Percentiles rank a stretch among this genome's conserved stretches.
Conservation (phyloP, 495 filamentous ascomycete genomes). For the Glutinoglossum americanum region DNA sequence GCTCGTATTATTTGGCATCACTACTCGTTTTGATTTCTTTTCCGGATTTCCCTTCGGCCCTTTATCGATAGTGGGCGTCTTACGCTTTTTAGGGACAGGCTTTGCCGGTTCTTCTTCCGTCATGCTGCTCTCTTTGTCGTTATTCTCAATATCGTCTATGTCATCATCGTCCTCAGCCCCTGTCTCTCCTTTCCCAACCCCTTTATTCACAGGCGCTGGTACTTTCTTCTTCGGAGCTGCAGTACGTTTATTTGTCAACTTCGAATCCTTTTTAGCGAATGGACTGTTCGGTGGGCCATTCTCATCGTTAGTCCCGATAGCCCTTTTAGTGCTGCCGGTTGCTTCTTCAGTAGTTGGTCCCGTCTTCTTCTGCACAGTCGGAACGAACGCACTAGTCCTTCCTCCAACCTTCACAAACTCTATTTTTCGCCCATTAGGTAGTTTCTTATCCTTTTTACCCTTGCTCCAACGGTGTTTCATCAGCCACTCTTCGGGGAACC, state of each 20-base stretch:
- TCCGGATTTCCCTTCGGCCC: no score
- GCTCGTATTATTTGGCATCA: not conserved
- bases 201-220: no score
- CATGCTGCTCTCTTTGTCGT: not conserved
- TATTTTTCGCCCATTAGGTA: conserved; percentile 72
- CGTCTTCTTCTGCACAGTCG: conserved; percentile 68
- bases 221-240: no score
- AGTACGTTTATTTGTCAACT: no score
- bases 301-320: no score
- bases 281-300: no score
- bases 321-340: not conserved
- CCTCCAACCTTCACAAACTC: conserved; percentile 70
- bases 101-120: not conserved
- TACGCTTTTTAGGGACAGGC: not conserved
- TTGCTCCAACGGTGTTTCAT: conserved; percentile 84
- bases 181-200: not conserved
- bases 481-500: conserved; percentile 80
- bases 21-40: not conserved
- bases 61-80: not conserved
- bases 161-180: not conserved
- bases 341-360: conserved; percentile 23
- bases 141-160: not conserved
- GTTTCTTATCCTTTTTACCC: conserved; percentile 52
- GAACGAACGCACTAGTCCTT: conserved; percentile 71
- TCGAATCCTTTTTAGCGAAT: no score